Conservation (phyloP, 495 filamentous ascomycete species). For the Poronia punctata region DNA sequence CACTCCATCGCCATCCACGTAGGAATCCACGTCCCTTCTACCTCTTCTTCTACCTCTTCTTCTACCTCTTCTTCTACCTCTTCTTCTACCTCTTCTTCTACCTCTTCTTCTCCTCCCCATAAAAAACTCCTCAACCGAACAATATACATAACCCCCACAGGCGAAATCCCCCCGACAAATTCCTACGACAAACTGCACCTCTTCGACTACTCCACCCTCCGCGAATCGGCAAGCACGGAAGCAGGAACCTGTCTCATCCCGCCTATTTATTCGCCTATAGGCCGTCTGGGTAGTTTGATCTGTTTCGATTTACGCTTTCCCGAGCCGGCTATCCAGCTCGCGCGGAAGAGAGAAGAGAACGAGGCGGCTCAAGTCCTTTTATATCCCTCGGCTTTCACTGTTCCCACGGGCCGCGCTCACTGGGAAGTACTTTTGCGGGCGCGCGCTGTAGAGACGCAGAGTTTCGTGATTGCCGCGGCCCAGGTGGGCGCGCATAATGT, state of each 20-base stretch:
- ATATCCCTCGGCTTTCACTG: conserved; percentile 86
- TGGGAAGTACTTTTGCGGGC: conserved; percentile 75
- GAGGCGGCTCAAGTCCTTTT: conserved; percentile 63
- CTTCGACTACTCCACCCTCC: conserved; percentile 34
- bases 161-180: conserved; percentile 23
- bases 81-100: too few species aligned
- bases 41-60: conserved; percentile 16
- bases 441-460: conserved; percentile 84
- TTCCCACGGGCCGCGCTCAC: conserved; percentile 78
- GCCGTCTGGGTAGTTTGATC: conserved; percentile 69
- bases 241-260: conserved; percentile 33
- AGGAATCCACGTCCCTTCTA: conserved; percentile 83
- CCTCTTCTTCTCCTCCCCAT: too few species aligned
- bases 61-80: too few species aligned
- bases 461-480: conserved; percentile 81
- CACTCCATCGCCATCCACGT: conserved; percentile 69
- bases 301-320: conserved; percentile 94
- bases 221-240: conserved; percentile 28
- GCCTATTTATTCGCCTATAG: conserved; percentile 67
- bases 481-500: conserved; percentile 77
- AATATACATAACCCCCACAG: conserved; percentile 37
- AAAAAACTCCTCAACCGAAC: conserved; percentile 41
- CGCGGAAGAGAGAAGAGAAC: conserved; percentile 24
- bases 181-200: conserved; percentile 53
- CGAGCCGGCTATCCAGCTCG: conserved; percentile 62